Conservation (phyloP, 371 early-diverging fungal species). For the Rhizopus sp. region DNA sequence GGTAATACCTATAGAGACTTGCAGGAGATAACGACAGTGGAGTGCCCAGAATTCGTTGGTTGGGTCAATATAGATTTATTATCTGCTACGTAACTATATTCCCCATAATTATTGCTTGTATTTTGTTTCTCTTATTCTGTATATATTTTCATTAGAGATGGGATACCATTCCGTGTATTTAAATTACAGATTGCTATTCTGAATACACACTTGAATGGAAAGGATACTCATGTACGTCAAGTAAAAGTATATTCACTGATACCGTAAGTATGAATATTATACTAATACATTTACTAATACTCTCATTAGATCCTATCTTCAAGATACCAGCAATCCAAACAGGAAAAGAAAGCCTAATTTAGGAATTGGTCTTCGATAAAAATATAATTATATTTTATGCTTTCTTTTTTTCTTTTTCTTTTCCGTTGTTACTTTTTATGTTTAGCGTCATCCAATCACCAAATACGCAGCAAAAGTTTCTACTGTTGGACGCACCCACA, state of each 20-base stretch:
- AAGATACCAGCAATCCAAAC: neutral
- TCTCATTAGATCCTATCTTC: neutral
- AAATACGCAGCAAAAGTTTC: conserved; percentile 39
- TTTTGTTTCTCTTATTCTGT: neutral
- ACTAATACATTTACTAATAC: neutral
- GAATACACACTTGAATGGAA: conserved; percentile 87
- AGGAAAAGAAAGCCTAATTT: conserved; percentile 2
- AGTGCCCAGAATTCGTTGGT: conserved; percentile 72
- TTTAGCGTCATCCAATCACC: conserved; percentile 32
- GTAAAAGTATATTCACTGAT: conserved; percentile 68
- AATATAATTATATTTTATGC: conserved; percentile 1
- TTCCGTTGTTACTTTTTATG: conserved; percentile 6
- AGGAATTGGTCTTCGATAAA: conserved; percentile 17
- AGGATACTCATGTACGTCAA: conserved; percentile 89
- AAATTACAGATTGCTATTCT: conserved; percentile 80
- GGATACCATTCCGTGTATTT: conserved; percentile 58
- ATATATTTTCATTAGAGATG: conserved; percentile 16
- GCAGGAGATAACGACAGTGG: conserved; percentile 50
- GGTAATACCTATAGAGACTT: conserved; percentile 74
- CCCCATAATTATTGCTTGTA: too few relatives aligned
- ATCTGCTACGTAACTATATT: conserved; percentile 5
- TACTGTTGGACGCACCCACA: conserved; percentile 70
- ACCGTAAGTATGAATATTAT: conserved; percentile 35
- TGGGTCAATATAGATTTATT: conserved; percentile 68
- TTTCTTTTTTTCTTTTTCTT: conserved; percentile 8